Percentiles rank a stretch among this genome's conserved stretches.
phyloP scores from a whole-genome alignment of 495 filamentous ascomycete species.

The Aspergillus asperescens region DNA sequence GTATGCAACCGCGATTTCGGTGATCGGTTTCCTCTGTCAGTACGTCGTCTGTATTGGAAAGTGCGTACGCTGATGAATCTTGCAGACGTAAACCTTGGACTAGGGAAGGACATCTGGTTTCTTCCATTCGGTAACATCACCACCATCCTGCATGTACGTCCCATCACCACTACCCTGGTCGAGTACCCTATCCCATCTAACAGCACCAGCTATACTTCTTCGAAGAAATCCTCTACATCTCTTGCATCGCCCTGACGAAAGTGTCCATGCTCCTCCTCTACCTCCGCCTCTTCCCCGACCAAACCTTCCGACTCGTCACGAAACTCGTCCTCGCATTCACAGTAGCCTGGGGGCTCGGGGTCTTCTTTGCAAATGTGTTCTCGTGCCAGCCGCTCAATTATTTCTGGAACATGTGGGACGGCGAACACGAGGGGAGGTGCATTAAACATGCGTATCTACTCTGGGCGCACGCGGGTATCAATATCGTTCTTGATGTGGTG shows the following conservation, averaged over 20 bases:
- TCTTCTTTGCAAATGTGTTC: conserved; percentile 38
- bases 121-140: not conserved
- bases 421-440: conserved; percentile 26
- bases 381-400: conserved; percentile 40
- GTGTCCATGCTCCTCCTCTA: conserved; percentile 38
- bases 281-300: conserved; percentile 32
- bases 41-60: no score
- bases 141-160: not conserved
- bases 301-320: conserved; percentile 12
- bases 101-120: conserved; percentile 8
- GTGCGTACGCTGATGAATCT: no score
- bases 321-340: conserved; percentile 31
- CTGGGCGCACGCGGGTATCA: conserved; percentile 39
- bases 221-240: conserved; percentile 31
- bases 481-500: conserved; percentile 38
- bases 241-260: conserved; percentile 34
- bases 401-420: conserved; percentile 31
- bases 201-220: conserved; percentile 22
- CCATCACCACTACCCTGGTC: not conserved
- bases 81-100: not conserved
- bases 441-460: conserved; percentile 37
- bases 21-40: no score
- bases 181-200: no score
- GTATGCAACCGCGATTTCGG: not conserved
- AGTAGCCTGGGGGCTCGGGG: conserved; percentile 16